phyloP scores from a whole-genome alignment of 202 grass and related monocot genomes.

The Dendrocalamus latiflorus region DNA sequence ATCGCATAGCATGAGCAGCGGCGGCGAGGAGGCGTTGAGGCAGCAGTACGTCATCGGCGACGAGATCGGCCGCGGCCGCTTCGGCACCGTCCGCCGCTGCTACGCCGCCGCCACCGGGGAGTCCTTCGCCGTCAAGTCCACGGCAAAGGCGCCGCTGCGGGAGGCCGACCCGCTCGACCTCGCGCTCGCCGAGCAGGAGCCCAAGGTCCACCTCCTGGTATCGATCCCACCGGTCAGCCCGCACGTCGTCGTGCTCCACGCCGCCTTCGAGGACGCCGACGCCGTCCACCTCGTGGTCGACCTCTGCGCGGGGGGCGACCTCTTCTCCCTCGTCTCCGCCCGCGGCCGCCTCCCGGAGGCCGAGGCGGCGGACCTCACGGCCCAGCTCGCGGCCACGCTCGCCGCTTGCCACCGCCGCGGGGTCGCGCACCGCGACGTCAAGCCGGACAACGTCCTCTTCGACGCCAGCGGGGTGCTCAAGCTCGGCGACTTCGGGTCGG shows the following conservation, averaged over 20 bases:
- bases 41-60: constrained; percentile 67
- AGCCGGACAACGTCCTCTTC: constrained; percentile 81
- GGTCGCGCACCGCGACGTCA: constrained; percentile 78
- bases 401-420: constrained; percentile 51
- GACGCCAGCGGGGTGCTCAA: constrained; percentile 42
- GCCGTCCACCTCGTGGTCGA: constrained; percentile 65
- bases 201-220: constrained; percentile 53
- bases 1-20: constrained; percentile 25
- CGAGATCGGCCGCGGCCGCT: constrained; percentile 69
- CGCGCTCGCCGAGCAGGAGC: constrained; percentile 61
- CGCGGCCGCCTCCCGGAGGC: constrained; percentile 43
- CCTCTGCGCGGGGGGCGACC: constrained; percentile 47
- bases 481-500: constrained; percentile 73
- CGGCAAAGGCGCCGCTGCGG: constrained; percentile 46
- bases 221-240: constrained; percentile 30
- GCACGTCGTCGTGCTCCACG: constrained; percentile 50
- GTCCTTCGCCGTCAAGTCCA: constrained; percentile 56
- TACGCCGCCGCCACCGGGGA: constrained; percentile 39
- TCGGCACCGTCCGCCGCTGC: constrained; percentile 69
- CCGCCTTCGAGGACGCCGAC: constrained; percentile 56
- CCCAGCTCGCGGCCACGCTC: constrained; percentile 44
- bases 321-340: constrained; percentile 41
- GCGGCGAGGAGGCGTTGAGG: constrained; percentile 38
- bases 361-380: constrained; percentile 48
- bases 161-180: constrained; percentile 54